Evolutionary conservation across 176 grass and related monocot species (phyloP).

Genomic region (Eragrostis nindensis): DNA sequence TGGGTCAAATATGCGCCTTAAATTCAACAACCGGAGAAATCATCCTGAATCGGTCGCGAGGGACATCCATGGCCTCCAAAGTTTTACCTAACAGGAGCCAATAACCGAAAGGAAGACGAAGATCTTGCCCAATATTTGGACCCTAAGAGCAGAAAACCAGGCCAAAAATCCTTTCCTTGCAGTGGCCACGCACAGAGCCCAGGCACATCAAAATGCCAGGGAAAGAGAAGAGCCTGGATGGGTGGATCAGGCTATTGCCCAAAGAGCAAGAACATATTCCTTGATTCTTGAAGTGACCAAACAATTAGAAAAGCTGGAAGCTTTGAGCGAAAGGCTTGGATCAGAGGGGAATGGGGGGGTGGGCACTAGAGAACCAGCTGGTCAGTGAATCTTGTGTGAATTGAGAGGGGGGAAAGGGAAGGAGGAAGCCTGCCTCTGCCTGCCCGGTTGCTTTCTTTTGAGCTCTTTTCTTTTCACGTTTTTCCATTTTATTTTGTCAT

Average conservation of each 20-base stretch:
- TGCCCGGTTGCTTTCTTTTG: constrained; percentile 52
- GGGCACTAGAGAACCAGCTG: constrained; percentile 46
- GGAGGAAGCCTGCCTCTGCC: constrained; percentile 33
- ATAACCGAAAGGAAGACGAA: constrained; percentile 31
- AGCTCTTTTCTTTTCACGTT: constrained; percentile 50
- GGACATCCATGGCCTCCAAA: constrained; percentile 37
- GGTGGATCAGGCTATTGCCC: constrained; percentile 41
- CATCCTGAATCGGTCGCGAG: constrained; percentile 42
- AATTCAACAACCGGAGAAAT: constrained; percentile 41
- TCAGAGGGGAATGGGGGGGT: constrained; percentile 53
- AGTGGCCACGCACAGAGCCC: constrained; percentile 28
- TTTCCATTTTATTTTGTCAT: neutral
- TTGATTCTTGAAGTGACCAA: constrained; percentile 61
- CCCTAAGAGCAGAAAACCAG: constrained; percentile 31
- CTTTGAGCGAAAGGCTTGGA: constrained; percentile 58
- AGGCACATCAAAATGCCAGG: constrained; percentile 39
- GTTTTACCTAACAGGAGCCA: constrained; percentile 29
- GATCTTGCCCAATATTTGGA: constrained; percentile 33
- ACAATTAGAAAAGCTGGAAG: constrained; percentile 56
- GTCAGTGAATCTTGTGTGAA: constrained; percentile 60
- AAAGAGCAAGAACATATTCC: constrained; percentile 60
- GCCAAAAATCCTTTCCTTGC: constrained; percentile 37
- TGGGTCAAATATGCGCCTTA: constrained; percentile 40
- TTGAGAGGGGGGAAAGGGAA: constrained; percentile 43
- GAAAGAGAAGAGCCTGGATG: constrained; percentile 20